Evolutionary conservation across 257 asterid species (phyloP), one percentile per base, ranked within the genome.

Genomic region (Fraxinus anomala): DNA sequence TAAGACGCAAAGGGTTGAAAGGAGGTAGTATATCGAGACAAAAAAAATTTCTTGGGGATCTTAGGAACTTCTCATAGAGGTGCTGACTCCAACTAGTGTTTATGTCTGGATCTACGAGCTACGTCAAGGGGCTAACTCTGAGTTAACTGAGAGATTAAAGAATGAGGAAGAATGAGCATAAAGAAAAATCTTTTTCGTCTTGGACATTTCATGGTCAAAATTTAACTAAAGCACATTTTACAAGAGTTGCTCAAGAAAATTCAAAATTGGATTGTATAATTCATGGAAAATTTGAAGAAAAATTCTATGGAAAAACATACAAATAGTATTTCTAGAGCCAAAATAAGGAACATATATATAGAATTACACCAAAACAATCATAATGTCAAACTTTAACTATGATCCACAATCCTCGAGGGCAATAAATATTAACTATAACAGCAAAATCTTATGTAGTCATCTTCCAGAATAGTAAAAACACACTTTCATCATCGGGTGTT

Each of bases 391-490:
- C 23, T 19, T 49, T 24, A 37, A 11, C 40, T 2, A 10, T 40
- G 49, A 10, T 40, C 49, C 12, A 40, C 49, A 12, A 40, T 40
- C 49, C 49, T 40, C 2, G 49, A 49, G 73, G 16, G 37, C 14
- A 72, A 72, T 72, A 71, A 70, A 39, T 54, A 73, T 23, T 61
- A 77, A 13, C 26, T 67, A 67, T 49, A 76, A n/a, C 23, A 33
- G 30, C 74, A 77, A 31, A 73, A 66, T 47, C 24, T 24, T 1
- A 33, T 17, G 4, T 59, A 49, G 24, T 54, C 21, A 74, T 54
- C 73, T 49, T 84, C 83, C 75, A 59, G 65, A 69, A 61, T 74
- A 71, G 73, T 65, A 36, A 11, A 36, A 19, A 63, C 26, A 14
- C 21, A 73, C 34, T 56, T 28, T 21, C 28, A 56, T 77, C 77